phyloP scores from a whole-genome alignment of 1,139 yeast genomes.

The Geotrichum bryndzae region DNA sequence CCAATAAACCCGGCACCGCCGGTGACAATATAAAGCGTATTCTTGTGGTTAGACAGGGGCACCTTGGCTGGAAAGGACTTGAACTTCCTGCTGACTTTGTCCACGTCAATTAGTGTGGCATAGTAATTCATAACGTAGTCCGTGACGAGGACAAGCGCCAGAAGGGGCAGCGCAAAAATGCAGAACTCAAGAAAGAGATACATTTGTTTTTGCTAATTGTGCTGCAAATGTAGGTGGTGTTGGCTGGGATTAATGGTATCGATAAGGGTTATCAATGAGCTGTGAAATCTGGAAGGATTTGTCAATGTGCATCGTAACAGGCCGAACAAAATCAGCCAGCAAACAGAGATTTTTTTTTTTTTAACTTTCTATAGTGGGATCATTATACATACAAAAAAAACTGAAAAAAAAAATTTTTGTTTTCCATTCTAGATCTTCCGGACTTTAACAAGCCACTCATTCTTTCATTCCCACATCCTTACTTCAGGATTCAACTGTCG shows the following conservation, averaged over 20 bases:
- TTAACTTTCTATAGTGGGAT: neutral
- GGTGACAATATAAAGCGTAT: slow-evolving; percentile 25
- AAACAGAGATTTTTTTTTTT: neutral
- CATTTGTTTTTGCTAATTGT: slow-evolving; percentile 4
- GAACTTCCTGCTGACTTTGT: slow-evolving; percentile 10
- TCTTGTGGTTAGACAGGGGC: slow-evolving; percentile 1
- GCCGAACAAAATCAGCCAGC: neutral
- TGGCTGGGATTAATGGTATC: neutral
- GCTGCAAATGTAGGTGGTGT: neutral
- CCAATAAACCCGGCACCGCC: slow-evolving; percentile 35
- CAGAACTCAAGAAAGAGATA: slow-evolving; percentile 12
- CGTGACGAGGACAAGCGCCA: slow-evolving; percentile 1
- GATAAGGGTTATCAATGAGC: neutral
- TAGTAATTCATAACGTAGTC: slow-evolving; percentile 15
- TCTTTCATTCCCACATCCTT: neutral
- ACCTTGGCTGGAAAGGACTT: slow-evolving; percentile 9
- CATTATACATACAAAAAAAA: neutral
- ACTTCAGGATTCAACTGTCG: no score
- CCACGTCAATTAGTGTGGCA: slow-evolving; percentile 13
- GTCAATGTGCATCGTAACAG: neutral
- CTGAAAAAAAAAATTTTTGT: neutral
- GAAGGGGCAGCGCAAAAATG: slow-evolving; percentile 4
- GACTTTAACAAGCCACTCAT: neutral
- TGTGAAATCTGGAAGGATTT: neutral
- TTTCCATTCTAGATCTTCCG: neutral